phyloP scores from a whole-genome alignment of 495 filamentous ascomycete genomes.

The Hyaloscypha finlandica region DNA sequence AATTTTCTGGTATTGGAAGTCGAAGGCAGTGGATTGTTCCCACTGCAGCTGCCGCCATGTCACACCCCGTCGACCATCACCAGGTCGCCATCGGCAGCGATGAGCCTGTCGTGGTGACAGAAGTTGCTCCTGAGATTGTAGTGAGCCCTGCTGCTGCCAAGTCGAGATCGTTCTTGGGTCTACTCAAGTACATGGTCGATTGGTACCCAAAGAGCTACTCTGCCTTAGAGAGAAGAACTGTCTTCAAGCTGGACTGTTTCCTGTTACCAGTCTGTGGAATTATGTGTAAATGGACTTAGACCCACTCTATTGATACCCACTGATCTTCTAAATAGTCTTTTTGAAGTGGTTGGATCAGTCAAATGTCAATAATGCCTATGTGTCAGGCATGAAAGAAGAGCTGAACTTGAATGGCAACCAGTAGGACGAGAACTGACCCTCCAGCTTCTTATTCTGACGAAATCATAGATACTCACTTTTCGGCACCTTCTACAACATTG shows the following conservation, averaged over 20 bases:
- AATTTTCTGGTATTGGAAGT: too few species aligned
- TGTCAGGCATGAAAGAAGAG: slow-evolving; percentile 66
- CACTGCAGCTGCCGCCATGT: slow-evolving; percentile 3
- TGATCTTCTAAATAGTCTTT: slow-evolving; percentile 36
- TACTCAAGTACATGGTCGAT: slow-evolving; percentile 19
- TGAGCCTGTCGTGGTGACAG: slow-evolving; percentile 11
- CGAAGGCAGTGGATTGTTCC: neutral
- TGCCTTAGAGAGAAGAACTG: slow-evolving; percentile 24
- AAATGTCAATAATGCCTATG: slow-evolving; percentile 64
- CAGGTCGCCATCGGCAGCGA: slow-evolving; percentile 8
- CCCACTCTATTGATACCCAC: neutral
- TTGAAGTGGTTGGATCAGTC: slow-evolving; percentile 53
- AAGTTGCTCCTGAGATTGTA: slow-evolving; percentile 8
- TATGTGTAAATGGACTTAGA: slow-evolving; percentile 49
- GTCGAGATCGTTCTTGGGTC: slow-evolving; percentile 7
- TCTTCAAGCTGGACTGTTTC: slow-evolving; percentile 55
- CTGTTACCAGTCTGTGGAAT: slow-evolving; percentile 64
- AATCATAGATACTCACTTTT: slow-evolving; percentile 25
- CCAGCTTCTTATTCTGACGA: neutral
- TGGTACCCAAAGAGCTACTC: slow-evolving; percentile 32
- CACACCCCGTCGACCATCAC: slow-evolving; percentile 10
- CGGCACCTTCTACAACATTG: slow-evolving; percentile 42
- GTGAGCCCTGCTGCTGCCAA: slow-evolving; percentile 9
- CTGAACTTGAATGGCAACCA: slow-evolving; percentile 57
- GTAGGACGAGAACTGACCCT: slow-evolving; percentile 23